A percentile compares a stretch with the other conserved stretches of the same genome.
These are phyloP conservation scores for Extremus antarcticus DNA, from an alignment of 495 filamentous ascomycete species.

Conservation along the genomic window DNA sequence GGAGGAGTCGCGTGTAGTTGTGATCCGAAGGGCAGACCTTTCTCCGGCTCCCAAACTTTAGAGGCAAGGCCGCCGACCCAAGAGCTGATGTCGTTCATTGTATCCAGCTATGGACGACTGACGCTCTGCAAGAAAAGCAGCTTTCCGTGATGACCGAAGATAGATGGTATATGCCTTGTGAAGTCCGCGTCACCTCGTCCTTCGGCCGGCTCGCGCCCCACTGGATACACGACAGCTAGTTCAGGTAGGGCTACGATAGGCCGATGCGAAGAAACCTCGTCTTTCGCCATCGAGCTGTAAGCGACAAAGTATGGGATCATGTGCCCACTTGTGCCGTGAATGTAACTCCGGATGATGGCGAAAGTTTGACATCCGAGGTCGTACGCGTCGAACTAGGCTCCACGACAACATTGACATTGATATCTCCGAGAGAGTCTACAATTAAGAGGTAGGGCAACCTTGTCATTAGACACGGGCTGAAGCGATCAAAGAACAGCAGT, in stretches of 20 bases:
- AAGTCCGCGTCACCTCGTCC: background rate
- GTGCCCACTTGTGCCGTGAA: no score
- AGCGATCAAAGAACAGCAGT: no score
- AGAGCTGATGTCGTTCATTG: conserved; percentile 7
- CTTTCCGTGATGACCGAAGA: background rate
- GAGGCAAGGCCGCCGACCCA: background rate
- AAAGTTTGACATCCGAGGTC: no score
- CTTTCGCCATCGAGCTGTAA: no score
- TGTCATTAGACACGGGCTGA: no score
- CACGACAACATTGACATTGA: no score
- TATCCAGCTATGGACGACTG: background rate
- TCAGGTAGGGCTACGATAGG: background rate
- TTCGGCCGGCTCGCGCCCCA: background rate
- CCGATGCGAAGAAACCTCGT: background rate
- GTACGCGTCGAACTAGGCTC: no score
- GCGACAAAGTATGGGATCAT: no score
- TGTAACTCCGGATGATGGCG: no score
- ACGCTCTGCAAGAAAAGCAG: background rate
- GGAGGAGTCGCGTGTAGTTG: conserved; percentile 8
- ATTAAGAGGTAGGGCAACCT: no score
- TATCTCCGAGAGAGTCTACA: no score
- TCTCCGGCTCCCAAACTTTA: conserved; percentile 5
- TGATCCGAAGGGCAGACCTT: conserved; percentile 16
- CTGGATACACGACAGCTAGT: background rate
- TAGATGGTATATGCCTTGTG: background rate